Evolutionary conservation across 768 basidiomycete species (phyloP).

Genomic region (Pulveroboletus sp.): DNA sequence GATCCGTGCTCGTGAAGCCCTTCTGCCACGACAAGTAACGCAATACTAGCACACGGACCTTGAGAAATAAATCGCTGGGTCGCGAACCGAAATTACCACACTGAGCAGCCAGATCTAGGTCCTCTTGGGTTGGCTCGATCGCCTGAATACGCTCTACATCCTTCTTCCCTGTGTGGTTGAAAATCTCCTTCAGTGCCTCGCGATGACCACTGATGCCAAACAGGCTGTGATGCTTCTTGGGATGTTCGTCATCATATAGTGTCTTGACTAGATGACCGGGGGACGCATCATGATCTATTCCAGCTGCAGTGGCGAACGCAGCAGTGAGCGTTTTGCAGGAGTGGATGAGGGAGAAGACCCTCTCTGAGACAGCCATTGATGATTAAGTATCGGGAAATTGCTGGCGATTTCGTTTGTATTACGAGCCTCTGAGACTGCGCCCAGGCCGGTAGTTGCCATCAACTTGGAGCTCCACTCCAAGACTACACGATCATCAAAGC

Average conservation of each 20-base stretch:
- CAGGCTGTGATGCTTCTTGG: constrained; percentile 28
- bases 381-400: no score
- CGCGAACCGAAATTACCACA: constrained; percentile 51
- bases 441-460: constrained; percentile 1
- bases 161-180: constrained; percentile 17
- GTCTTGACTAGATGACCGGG: constrained; percentile 37
- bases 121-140: constrained; percentile 33
- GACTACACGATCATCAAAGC: background rate
- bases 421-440: background rate
- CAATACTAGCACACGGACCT: constrained; percentile 37
- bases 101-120: constrained; percentile 43
- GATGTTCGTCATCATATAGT: constrained; percentile 33
- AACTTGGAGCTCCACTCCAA: background rate
- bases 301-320: constrained; percentile 37
- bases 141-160: constrained; percentile 18
- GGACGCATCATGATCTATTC: constrained; percentile 15
- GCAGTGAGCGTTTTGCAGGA: constrained; percentile 38
- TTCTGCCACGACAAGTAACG: background rate
- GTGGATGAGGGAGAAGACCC: constrained; percentile 31
- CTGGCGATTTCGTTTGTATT: no score
- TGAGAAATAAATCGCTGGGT: constrained; percentile 58
- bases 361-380: constrained; percentile 29
- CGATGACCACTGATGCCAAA: constrained; percentile 13
- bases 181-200: constrained; percentile 17
- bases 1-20: background rate